Base-by-base conservation (phyloP, 2,329 filamentous ascomycete genomes). In the Xylaria hypoxylon region DNA sequence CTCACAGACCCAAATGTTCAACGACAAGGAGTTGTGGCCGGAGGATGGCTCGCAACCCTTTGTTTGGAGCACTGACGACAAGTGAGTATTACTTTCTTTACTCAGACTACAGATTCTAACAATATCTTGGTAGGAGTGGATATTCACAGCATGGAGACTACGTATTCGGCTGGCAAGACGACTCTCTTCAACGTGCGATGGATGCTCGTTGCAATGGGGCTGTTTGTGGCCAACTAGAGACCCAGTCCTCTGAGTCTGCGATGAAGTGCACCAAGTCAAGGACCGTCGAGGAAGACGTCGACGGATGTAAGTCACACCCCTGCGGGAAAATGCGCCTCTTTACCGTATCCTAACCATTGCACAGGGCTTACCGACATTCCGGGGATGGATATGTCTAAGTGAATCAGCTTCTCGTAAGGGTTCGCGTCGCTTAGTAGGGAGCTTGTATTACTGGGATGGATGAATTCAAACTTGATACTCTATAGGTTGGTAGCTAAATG, bases 91-190 rank as follows among this genome's bases (percentile, higher is more conserved):
- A 15, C 33, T 35, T 7, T 11, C 17, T 5, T 19, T 6, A 7
- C 5, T 35, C 28, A 1, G 11, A 33, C 5, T 28, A 5, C 10
- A 15, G 7, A 1, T 5, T 24, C 64, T 69, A 50, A 67, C 11
- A 28, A n/a, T n/a, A 55, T 40, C 22, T 53, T 24, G 15, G 19
- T 17, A 73, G 69, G 50, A 42, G 65, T 5, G 75, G 74, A 26
- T 76, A 69, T 48, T 69, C 72, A 5, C 73, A 74, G 40, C 78
- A 80, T 52, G 78, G 77, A 31, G 80, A 81, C 70, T 81, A 81
- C 69, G 78, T 81, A 38, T 81, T 81, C 68, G 80, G 80, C 35
- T 81, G 80, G 80, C 73, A 80, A 62, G 80, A 70, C 31, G 78
- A 81, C 65, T 76, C 78, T 31, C 78, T 81, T 7, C 80, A 81